phyloP scores from a whole-genome alignment of 1,284 basidiomycete genomes.

The Tilletia caries region DNA sequence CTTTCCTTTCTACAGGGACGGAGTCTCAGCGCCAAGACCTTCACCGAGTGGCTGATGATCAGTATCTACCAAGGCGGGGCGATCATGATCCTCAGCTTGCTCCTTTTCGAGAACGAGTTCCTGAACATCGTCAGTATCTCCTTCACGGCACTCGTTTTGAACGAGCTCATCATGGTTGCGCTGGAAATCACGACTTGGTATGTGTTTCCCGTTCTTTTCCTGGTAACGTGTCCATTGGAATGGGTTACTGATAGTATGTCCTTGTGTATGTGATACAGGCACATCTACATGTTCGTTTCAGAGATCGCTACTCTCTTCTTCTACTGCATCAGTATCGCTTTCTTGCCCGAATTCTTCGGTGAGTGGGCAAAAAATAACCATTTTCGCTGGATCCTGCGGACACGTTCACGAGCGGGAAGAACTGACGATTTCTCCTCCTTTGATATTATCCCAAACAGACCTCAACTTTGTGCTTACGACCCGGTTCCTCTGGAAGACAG shows the following conservation, averaged over 20 bases:
- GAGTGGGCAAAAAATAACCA: background rate
- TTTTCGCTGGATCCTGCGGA: too few relatives aligned
- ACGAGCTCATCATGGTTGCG: slow-evolving; percentile 98
- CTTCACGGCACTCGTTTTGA: slow-evolving; percentile 90
- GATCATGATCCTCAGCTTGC: slow-evolving; percentile 95
- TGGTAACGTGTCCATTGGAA: background rate
- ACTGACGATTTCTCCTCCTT: background rate
- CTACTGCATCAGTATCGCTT: slow-evolving; percentile 86
- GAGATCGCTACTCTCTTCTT: slow-evolving; percentile 83
- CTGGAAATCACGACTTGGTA: slow-evolving; percentile 95
- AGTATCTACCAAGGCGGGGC: slow-evolving; percentile 96
- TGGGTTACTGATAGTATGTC: background rate
- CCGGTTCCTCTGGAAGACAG: slow-evolving; percentile 84
- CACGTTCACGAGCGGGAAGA: background rate
- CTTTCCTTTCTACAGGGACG: slow-evolving; percentile 28
- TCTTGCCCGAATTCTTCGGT: slow-evolving; percentile 91
- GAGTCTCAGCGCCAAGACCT: slow-evolving; percentile 89
- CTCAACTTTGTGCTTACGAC: slow-evolving; percentile 83
- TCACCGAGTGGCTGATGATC: slow-evolving; percentile 97
- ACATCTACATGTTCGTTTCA: slow-evolving; percentile 90
- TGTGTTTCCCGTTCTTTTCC: slow-evolving; percentile 31
- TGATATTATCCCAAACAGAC: slow-evolving; percentile 61
- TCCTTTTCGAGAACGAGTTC: slow-evolving; percentile 96
- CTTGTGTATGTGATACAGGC: slow-evolving; percentile 64
- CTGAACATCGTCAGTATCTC: slow-evolving; percentile 97